Percentiles rank a stretch among this genome's conserved stretches.
phyloP scores from a whole-genome alignment of 108 stramenopile species.

The Schizochytrium sp. region DNA sequence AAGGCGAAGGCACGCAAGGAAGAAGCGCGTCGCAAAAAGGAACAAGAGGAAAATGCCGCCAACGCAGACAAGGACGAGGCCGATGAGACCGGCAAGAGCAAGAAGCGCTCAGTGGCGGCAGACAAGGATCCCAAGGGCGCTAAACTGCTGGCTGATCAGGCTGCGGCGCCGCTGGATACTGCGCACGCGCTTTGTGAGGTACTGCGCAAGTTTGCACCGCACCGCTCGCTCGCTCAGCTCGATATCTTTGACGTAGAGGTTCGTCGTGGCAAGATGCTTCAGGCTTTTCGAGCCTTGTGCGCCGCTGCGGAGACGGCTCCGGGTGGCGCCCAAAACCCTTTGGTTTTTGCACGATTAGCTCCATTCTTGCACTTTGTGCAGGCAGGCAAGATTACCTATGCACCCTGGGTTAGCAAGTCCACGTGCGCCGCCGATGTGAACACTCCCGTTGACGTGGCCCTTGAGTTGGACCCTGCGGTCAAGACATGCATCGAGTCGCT shows the following conservation, averaged over 20 bases:
- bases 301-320: not conserved
- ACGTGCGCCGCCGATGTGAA: not conserved
- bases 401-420: not conserved
- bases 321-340: not conserved
- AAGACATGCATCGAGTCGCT: not conserved
- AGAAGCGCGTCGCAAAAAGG: conserved; percentile 25
- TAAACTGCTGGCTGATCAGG: conserved; percentile 56
- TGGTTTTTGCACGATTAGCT: not conserved
- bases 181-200: conserved; percentile 65
- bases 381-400: not conserved
- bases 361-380: not conserved
- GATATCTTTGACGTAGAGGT: conserved; percentile 79
- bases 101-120: not conserved
- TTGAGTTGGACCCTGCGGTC: not conserved
- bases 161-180: conserved; percentile 62
- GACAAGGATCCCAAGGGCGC: conserved; percentile 78
- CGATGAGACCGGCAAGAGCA: conserved; percentile 25
- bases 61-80: conserved; percentile 47
- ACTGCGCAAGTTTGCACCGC: conserved; percentile 64
- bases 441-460: not conserved
- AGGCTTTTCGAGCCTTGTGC: conserved; percentile 66
- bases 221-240: conserved; percentile 62
- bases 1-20: conserved; percentile 43
- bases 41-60: conserved; percentile 15
- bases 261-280: conserved; percentile 70